phyloP scores from a whole-genome alignment of 257 asterid species.

The Knoxia roxburghii region DNA sequence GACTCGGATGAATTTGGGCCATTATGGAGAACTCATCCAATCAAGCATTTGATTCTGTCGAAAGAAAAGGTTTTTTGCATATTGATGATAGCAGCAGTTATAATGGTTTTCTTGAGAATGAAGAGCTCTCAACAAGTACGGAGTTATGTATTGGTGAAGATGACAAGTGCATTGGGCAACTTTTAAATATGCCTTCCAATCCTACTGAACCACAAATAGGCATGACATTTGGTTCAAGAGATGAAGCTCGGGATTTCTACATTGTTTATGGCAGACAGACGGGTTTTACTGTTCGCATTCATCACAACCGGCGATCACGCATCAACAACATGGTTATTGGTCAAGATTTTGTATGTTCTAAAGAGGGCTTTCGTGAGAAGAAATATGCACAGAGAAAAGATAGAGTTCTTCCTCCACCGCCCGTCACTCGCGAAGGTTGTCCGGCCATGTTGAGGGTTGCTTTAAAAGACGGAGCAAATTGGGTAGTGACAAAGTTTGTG shows the following conservation, averaged over 20 bases:
- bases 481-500: conserved; percentile 28
- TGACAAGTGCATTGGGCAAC: conserved; percentile 14
- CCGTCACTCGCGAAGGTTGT: conserved; percentile 25
- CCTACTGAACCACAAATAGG: conserved; percentile 24
- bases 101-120: conserved; percentile 13
- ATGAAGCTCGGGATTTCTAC: conserved; percentile 24
- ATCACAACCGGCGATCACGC: conserved; percentile 23
- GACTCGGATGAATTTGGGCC: neutral
- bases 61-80: conserved; percentile 9
- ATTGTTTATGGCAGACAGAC: conserved; percentile 19
- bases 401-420: conserved; percentile 26
- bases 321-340: conserved; percentile 25
- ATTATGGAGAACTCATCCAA: conserved; percentile 18
- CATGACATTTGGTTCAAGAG: conserved; percentile 22
- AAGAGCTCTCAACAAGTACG: conserved; percentile 13
- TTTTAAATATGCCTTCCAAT: conserved; percentile 2
- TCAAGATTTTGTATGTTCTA: conserved; percentile 27
- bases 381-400: conserved; percentile 19
- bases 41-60: conserved; percentile 13
- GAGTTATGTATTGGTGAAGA: conserved; percentile 13
- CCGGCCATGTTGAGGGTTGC: conserved; percentile 27
- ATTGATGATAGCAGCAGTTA: conserved; percentile 14
- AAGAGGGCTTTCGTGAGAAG: conserved; percentile 27
- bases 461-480: conserved; percentile 20
- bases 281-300: conserved; percentile 23